Evolutionary conservation across 345 rosid genomes (phyloP).

Genomic region (Camelina hispida): DNA sequence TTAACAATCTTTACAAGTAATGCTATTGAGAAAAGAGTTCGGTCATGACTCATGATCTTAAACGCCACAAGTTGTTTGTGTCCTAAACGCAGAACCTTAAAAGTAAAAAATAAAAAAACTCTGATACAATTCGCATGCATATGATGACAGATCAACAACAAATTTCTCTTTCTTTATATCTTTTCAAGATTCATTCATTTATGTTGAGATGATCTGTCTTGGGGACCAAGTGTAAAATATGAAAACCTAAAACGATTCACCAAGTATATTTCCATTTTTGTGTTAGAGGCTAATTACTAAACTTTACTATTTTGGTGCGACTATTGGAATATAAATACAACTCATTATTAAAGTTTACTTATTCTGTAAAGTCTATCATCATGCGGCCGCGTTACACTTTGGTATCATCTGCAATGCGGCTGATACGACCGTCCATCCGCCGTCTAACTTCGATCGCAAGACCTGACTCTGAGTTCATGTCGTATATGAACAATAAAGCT

Average conservation of each 20-base stretch:
- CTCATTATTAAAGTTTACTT: not conserved
- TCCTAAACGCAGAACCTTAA: not conserved
- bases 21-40: not conserved
- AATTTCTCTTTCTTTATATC: not conserved
- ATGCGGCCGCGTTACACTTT: not conserved
- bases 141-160: not conserved
- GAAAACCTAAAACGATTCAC: not conserved
- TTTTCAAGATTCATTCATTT: not conserved
- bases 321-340: not conserved
- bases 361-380: not conserved
- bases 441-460: not conserved
- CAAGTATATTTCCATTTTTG: not conserved
- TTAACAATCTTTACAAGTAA: slow-evolving; percentile 23
- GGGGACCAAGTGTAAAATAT: not conserved
- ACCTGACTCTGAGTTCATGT: not conserved
- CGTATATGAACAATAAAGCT: not conserved
- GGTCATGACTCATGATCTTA: not conserved
- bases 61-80: not conserved
- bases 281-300: not conserved
- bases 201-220: not conserved
- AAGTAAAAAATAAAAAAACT: not conserved
- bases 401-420: not conserved
- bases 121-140: not conserved
- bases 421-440: not conserved
- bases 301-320: not conserved